Evolutionary conservation across 2,329 filamentous ascomycete genomes (phyloP), one percentile per base, ranked within the genome.

Genomic region (Trichoderma koningii): DNA sequence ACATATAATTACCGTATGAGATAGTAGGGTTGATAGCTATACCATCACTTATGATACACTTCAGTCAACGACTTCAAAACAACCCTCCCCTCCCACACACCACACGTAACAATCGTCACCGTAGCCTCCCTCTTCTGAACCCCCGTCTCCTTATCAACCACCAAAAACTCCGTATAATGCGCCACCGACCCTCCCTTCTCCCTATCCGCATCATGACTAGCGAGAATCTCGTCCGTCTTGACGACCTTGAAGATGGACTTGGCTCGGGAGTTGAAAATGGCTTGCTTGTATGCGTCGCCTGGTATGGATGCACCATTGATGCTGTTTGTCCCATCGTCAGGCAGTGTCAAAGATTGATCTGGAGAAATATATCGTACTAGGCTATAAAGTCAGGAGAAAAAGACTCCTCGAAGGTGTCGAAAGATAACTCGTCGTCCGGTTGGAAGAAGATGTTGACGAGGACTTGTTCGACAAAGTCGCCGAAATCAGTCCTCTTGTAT

Each of bases 31-130:
- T 23, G 12, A 52, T 14, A 52, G 17, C n/a, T 14, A 21, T 38
- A 17, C 51, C 5, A 5, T 26, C 23, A 62, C 7, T 52, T 17
- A 7, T 7, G 48, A 1, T 53, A n/a, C 14, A 53, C 26, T 9
- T 62, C 59, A 5, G 59, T 62, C 48, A 53, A 44, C 17, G 42
- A 19, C 9, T 51, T 45, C 5, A 62, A 12, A 53, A 62, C 48
- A 7, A 62, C 26, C 26, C 19, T 38, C 19, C 59, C 59, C 2
- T 63, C 19, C 26, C 38, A 19, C 28, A n/a, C 41, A 2, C 28
- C 59, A 42, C 48, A 53, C 19, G 59, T 63, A 3, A 38, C 15
- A 30, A 63, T 12, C 23, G 50, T 55, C n/a, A 63, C 17, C 15
- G n/a, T 38, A 3, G 50, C 45, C 7, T 63, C 41, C 4, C 55